Evolutionary conservation across 164 flowering plant genomes (phyloP), one percentile per base, ranked within the genome.

Genomic region (Tinospora cordifolia): DNA sequence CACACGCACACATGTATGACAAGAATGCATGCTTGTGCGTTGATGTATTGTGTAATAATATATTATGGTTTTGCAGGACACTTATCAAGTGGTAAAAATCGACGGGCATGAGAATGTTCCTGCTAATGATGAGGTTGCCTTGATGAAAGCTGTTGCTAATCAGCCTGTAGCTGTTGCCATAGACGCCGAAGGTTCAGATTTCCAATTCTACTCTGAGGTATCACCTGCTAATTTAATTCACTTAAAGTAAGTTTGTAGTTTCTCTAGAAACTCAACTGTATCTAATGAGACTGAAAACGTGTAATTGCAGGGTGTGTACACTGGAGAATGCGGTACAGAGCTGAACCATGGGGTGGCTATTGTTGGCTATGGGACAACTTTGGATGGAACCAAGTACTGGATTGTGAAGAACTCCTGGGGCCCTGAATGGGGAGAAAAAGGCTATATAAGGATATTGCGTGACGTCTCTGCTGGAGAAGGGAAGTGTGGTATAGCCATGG

Each of bases 371-470:
- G 97, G 98, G 34, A 75, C 83, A 51, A 82, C 91, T 0, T 60
- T 78, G 0, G 97, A 90, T 74, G 96, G 96, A 11, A 89, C 89
- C 30, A 87, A 90, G 67, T 93, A 91, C 72, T 91, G 97, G 98
- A 87, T 83, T 19, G 91, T 93, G 81, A 90, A 76, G 84, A 93
- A 93, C 82, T 93, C 98, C 3, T 93, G 98, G 98, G 98, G 98
- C 51, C 27, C 84, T 34, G 87, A 82, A 58, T 90, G 98, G 98
- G 96, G 96, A 44, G 97, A 93, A 77, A 84, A 78, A 62, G 98
- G 98, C 14, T 91, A 90, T 81, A 79, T 93, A 3, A 88, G 94
- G 77, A 84, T 93, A 86, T 63, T 82, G 13, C 88, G 98, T 2
- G 90, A 83, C 10, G 40, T 83, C 36, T 25, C 76, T 5, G 76